Conservation (phyloP, 495 filamentous ascomycete species). For the Aspergillus kassunensis region DNA sequence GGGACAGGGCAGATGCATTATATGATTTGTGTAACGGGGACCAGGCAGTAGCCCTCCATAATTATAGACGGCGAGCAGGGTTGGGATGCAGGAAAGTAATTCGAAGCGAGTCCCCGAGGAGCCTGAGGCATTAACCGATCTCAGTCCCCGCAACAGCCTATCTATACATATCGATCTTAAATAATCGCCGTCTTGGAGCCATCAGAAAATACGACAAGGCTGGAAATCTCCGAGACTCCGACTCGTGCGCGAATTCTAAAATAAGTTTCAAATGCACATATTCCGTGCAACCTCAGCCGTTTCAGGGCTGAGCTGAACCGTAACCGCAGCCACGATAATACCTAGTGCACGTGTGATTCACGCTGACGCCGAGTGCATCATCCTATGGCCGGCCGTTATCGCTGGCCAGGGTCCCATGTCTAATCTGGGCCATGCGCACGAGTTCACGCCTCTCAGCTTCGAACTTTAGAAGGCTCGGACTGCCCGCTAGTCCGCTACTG, state of each 20-base stretch:
- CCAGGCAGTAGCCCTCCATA: neutral
- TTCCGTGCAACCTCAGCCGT: constrained; percentile 5
- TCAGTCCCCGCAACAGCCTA: too few species aligned
- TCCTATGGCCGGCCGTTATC: neutral
- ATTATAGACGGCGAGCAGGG: neutral
- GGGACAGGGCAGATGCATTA: constrained; percentile 1
- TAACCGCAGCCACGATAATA: neutral
- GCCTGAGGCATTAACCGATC: too few species aligned
- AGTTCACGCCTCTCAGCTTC: too few species aligned
- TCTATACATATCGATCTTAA: neutral
- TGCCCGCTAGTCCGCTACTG: too few species aligned
- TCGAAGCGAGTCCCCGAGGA: constrained; percentile 1
- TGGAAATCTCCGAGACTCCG: neutral
- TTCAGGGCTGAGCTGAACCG: constrained; percentile 1
- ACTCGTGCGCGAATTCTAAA: neutral
- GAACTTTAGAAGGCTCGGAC: neutral
- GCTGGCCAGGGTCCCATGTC: neutral
- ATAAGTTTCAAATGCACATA: neutral
- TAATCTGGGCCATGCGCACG: neutral
- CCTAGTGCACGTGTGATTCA: neutral
- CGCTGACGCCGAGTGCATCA: neutral
- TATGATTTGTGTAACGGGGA: constrained; percentile 4
- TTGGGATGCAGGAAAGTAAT: neutral
- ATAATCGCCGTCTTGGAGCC: too few species aligned
- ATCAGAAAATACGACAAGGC: neutral